These are phyloP conservation scores for Asterionellopsis glacialis DNA, from an alignment of 108 stramenopile genomes.

Conservation along the genomic window DNA sequence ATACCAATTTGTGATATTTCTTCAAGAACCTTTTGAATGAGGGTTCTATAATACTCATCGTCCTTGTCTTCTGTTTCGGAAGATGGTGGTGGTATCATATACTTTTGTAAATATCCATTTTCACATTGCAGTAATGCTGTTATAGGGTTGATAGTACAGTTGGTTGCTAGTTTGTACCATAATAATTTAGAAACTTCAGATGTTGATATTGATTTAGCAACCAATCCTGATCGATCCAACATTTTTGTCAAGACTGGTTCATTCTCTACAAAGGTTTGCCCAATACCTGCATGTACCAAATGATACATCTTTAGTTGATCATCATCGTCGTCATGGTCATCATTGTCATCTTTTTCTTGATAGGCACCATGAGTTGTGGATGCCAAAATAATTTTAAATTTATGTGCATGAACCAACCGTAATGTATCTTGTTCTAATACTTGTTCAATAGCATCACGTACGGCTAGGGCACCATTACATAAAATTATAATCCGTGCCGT, in stretches of 20 bases:
- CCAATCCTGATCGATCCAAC: slow-evolving; percentile 29
- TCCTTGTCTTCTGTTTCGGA: slow-evolving; percentile 7
- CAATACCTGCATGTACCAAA: slow-evolving; percentile 42
- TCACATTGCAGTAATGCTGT: slow-evolving; percentile 42
- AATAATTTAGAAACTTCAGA: slow-evolving; percentile 39
- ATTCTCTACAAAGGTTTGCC: slow-evolving; percentile 23
- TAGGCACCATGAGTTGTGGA: slow-evolving; percentile 49
- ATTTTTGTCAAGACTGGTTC: slow-evolving; percentile 9
- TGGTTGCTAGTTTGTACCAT: slow-evolving; percentile 73
- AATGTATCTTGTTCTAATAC: slow-evolving; percentile 1
- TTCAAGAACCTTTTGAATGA: neutral
- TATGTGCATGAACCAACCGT: neutral
- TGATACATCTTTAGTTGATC: slow-evolving; percentile 19
- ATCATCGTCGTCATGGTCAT: neutral
- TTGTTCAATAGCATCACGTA: slow-evolving; percentile 31
- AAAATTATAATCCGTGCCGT: slow-evolving; percentile 21
- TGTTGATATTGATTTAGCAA: slow-evolving; percentile 8
- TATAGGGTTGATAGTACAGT: slow-evolving; percentile 75
- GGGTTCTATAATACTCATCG: no score
- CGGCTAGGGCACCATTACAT: slow-evolving; percentile 53
- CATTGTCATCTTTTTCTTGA: slow-evolving; percentile 5
- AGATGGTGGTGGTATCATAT: neutral
- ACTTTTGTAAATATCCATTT: slow-evolving; percentile 36
- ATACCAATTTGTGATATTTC: neutral
- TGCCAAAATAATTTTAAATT: slow-evolving; percentile 20